These are phyloP conservation scores for Elaeagnus macrophylla DNA, from an alignment of 306 rosid genomes.

Conservation along the genomic window DNA sequence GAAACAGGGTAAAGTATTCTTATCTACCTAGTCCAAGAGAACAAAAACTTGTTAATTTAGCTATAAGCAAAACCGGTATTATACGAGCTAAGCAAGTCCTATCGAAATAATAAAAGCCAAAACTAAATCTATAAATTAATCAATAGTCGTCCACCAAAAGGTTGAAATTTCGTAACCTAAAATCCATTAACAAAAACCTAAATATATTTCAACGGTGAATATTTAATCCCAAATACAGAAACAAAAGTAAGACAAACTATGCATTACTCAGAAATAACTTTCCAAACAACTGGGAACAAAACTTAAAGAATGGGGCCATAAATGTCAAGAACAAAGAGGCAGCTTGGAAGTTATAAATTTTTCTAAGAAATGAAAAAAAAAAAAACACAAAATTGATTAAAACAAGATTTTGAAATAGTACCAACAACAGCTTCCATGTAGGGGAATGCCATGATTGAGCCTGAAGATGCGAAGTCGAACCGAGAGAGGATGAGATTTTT, in stretches of 20 bases:
- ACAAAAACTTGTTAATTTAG: background rate
- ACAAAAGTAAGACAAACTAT: background rate
- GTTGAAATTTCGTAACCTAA: background rate
- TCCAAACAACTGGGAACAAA: background rate
- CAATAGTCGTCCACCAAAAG: background rate
- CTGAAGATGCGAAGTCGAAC: conserved; percentile 1
- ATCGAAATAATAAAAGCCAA: background rate
- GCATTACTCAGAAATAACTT: background rate
- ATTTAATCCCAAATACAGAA: background rate
- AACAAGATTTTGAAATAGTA: conserved; percentile 22
- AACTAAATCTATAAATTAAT: background rate
- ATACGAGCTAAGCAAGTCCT: background rate
- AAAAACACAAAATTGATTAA: background rate
- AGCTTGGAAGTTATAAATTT: conserved; percentile 1
- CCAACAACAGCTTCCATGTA: conserved; percentile 96
- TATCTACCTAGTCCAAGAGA: background rate
- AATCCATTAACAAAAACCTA: too few relatives aligned
- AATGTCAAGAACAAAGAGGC: conserved; percentile 2
- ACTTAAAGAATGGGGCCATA: conserved; percentile 8
- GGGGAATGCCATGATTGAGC: conserved; percentile 66
- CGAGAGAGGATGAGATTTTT: background rate
- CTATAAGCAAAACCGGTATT: background rate
- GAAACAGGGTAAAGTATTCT: background rate
- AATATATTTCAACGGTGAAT: too few relatives aligned
- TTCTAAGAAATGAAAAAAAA: background rate